Evolutionary conservation across 2,329 filamentous ascomycete genomes (phyloP).

Genomic region (Penicillium occitanis): DNA sequence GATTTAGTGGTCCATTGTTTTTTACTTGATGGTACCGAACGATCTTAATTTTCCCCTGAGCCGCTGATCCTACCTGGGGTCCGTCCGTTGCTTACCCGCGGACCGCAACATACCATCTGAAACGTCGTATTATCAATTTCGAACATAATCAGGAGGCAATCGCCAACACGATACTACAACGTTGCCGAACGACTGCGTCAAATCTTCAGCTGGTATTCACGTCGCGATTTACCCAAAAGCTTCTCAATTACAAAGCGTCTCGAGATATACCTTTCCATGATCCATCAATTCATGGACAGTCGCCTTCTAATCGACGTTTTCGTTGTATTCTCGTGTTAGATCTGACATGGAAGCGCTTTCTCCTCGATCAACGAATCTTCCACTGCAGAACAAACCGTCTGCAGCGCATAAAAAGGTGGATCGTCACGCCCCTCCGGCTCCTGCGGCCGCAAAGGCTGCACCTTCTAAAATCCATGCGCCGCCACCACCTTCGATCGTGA

Average conservation of each 20-base stretch:
- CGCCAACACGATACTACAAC: slow-evolving; percentile 3
- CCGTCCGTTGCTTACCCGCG: slow-evolving; percentile 11
- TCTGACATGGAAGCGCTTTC: slow-evolving; percentile 51
- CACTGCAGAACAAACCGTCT: slow-evolving; percentile 43
- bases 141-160: slow-evolving; percentile 2
- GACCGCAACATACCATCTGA: slow-evolving; percentile 13
- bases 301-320: neutral
- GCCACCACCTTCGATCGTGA: slow-evolving; percentile 46
- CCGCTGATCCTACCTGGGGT: slow-evolving; percentile 19
- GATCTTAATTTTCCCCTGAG: slow-evolving; percentile 7
- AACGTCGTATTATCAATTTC: slow-evolving; percentile 1
- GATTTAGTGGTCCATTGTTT: neutral
- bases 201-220: neutral
- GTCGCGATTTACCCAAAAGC: neutral
- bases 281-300: slow-evolving; percentile 1
- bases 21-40: neutral
- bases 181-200: neutral
- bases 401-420: slow-evolving; percentile 42
- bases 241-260: slow-evolving; percentile 13
- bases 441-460: slow-evolving; percentile 34
- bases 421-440: slow-evolving; percentile 34
- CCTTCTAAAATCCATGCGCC: slow-evolving; percentile 47
- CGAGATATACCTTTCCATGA: slow-evolving; percentile 1
- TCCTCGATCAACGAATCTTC: slow-evolving; percentile 50
- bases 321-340: neutral